Base-by-base conservation (phyloP, 768 basidiomycete species). In the Gautieria morchelliformis region DNA sequence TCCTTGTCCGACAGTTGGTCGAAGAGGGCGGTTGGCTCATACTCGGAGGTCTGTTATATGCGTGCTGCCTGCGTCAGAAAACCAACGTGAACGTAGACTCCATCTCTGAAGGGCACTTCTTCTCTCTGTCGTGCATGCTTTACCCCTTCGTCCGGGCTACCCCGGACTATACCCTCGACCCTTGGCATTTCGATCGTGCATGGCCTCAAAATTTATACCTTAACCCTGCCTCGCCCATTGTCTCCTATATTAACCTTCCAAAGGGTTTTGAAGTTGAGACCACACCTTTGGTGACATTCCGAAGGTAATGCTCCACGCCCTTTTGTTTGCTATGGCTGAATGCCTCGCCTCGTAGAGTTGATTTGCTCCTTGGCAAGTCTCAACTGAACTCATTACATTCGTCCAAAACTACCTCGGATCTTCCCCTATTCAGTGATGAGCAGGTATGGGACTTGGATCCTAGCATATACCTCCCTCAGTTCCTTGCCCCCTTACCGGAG, bases 21-120 rank as follows among this genome's bases (percentile, higher is more conserved):
- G 78, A 84, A 63, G 71, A 79, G n/a, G 85, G 84, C 12, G 85
- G 85, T 2, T 87, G 85, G 85, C 70, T 85, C 15, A 62, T 87
- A 7, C 65, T 86, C 7, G 85, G 85, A 30, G 82, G 82, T 82
- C 64, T 58, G 75, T 68, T 63, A 56, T 27, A n/a, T 30, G 33
- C 27, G 46, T 22, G 10, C 35, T 9, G 14, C 10, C 35, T 37
- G 35, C 35, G 9, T 14, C 35, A 37, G 14, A 9, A 37, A 37
- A 37, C 35, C 10, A 2, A 37, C 4, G 35, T 27, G 27, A 27
- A 37, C 35, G 1, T 54, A 56, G 54, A 87, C 63, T 85, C 84
- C 0, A 80, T 85, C 17, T 80, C 81, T 1, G 85, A 87, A 64
- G 82, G 81, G 60, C 84, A 87, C 65, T 87, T 87, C 72, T 87